Evolutionary conservation across 768 basidiomycete species (phyloP).

Genomic region (Suillus plorans): DNA sequence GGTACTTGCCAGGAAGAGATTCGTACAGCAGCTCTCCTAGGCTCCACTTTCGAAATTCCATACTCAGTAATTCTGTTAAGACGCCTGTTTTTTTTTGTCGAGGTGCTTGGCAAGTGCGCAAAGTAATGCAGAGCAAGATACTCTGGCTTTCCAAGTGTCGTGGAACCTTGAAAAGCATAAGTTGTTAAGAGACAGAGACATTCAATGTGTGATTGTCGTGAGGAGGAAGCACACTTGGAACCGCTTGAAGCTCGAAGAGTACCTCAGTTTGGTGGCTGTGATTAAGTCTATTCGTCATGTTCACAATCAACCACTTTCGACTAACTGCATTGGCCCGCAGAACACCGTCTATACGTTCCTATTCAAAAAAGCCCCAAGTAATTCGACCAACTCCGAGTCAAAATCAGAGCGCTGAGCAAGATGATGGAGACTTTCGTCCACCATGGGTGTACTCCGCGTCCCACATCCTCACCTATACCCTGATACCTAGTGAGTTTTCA

Average conservation of each 20-base stretch:
- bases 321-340: slow-evolving; percentile 4
- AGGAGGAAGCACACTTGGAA: background rate
- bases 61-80: background rate
- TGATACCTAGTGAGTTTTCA: slow-evolving; percentile 52
- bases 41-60: slow-evolving; percentile 13
- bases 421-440: slow-evolving; percentile 51
- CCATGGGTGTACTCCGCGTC: slow-evolving; percentile 59
- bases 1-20: slow-evolving; percentile 38
- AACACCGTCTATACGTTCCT: background rate
- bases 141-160: background rate
- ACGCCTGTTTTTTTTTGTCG: background rate
- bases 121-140: background rate
- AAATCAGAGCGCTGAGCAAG: slow-evolving; percentile 2
- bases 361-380: background rate
- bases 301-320: background rate
- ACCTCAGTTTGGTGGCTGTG: background rate
- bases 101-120: background rate
- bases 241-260: no score
- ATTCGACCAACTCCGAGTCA: background rate
- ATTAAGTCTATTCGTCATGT: background rate
- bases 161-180: background rate
- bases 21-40: slow-evolving; percentile 41
- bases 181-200: background rate
- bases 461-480: slow-evolving; percentile 49
- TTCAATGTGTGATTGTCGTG: background rate